Conservation (phyloP, 805 yeast species). For the Kuraishia cidri region DNA sequence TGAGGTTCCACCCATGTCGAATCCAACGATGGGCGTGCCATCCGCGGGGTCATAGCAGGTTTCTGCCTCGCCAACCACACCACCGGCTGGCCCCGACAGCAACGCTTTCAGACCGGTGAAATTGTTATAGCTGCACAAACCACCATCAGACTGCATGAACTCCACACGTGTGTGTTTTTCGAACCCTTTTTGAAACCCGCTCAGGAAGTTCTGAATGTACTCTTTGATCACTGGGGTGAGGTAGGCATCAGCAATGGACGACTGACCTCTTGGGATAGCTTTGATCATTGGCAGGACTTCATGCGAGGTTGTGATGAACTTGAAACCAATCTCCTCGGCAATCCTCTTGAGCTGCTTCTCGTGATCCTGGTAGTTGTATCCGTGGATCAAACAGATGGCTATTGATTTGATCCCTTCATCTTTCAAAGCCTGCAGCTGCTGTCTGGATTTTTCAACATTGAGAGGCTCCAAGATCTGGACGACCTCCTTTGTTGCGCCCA, state of each 20-base stretch:
- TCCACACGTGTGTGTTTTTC: constrained; percentile 30
- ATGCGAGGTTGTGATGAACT: constrained; percentile 59
- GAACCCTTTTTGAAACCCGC: constrained; percentile 60
- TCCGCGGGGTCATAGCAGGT: constrained; percentile 61
- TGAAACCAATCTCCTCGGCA: constrained; percentile 63
- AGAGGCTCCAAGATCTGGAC: constrained; percentile 26
- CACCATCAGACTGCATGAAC: constrained; percentile 97
- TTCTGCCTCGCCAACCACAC: constrained; percentile 86
- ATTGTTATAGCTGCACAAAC: constrained; percentile 72
- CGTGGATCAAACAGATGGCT: constrained; percentile 25
- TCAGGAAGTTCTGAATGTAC: constrained; percentile 51
- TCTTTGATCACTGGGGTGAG: constrained; percentile 69
- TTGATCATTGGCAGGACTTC: constrained; percentile 75
- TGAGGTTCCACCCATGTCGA: constrained; percentile 90
- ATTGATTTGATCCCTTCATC: constrained; percentile 19
- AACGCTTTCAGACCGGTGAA: constrained; percentile 88
- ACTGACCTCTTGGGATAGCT: constrained; percentile 65
- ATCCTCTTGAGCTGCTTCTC: constrained; percentile 40
- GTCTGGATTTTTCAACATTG: constrained; percentile 11
- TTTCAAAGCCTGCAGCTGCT: constrained; percentile 15
- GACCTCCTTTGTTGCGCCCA: constrained; percentile 29
- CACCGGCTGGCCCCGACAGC: constrained; percentile 96
- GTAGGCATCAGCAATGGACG: constrained; percentile 77
- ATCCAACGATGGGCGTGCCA: constrained; percentile 61
- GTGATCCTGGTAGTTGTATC: constrained; percentile 27